phyloP scores from a whole-genome alignment of 2,329 filamentous ascomycete species.

The Colletotrichum cuscutae region DNA sequence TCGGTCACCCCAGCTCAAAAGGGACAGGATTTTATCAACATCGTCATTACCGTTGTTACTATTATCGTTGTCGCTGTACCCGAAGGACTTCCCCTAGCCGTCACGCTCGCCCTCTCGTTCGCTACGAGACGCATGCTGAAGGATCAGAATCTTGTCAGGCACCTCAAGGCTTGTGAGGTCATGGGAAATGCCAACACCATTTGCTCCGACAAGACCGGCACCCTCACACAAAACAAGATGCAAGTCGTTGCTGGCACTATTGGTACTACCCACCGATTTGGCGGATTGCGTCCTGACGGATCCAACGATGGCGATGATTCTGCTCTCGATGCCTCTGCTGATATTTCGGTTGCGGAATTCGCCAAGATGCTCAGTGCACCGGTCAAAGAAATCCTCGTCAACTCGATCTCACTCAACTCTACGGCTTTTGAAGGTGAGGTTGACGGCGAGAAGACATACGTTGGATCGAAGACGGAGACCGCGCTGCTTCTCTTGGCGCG shows the following conservation, averaged over 20 bases:
- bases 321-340: slow-evolving; percentile 44
- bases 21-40: slow-evolving; percentile 80
- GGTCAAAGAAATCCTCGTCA: slow-evolving; percentile 64
- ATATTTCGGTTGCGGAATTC: slow-evolving; percentile 58
- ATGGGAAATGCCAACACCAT: slow-evolving; percentile 83
- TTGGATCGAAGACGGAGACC: slow-evolving; percentile 83
- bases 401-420: slow-evolving; percentile 74
- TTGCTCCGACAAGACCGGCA: slow-evolving; percentile 76
- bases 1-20: slow-evolving; percentile 72
- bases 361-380: slow-evolving; percentile 55
- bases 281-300: slow-evolving; percentile 47
- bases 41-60: slow-evolving; percentile 82
- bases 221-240: slow-evolving; percentile 76
- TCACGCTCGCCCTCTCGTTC: slow-evolving; percentile 81
- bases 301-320: slow-evolving; percentile 39
- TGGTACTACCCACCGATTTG: slow-evolving; percentile 66
- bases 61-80: slow-evolving; percentile 85
- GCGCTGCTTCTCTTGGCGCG: slow-evolving; percentile 77
- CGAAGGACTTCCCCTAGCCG: slow-evolving; percentile 80
- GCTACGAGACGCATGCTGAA: slow-evolving; percentile 81
- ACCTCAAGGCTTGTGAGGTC: slow-evolving; percentile 81
- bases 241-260: slow-evolving; percentile 71
- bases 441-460: slow-evolving; percentile 73
- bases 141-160: slow-evolving; percentile 81
- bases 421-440: slow-evolving; percentile 81